Conservation (phyloP, 495 filamentous ascomycete species). For the Pseudevernia furfuracea region DNA sequence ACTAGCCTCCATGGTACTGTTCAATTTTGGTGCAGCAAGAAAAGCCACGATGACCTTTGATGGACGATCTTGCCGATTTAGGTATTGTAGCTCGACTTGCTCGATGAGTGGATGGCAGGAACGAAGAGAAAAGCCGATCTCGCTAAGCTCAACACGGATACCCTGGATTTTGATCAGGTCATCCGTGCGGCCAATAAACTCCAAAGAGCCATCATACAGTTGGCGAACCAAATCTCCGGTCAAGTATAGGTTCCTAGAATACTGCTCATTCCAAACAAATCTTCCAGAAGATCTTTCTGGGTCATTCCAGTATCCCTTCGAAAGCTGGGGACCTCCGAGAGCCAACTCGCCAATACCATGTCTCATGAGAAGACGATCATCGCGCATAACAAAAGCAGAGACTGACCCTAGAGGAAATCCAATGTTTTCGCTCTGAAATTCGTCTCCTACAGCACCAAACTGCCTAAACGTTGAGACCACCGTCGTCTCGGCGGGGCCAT, state of each 20-base stretch:
- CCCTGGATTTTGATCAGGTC: constrained; percentile 36
- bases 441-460: constrained; percentile 30
- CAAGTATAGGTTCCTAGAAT: constrained; percentile 35
- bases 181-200: constrained; percentile 37
- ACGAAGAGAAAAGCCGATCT: constrained; percentile 33
- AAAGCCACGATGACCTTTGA: constrained; percentile 33
- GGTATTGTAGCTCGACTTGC: constrained; percentile 29
- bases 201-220: constrained; percentile 37
- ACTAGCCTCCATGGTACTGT: background rate
- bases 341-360: constrained; percentile 40
- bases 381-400: constrained; percentile 32
- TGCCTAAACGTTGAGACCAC: constrained; percentile 35
- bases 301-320: constrained; percentile 40
- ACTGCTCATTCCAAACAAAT: constrained; percentile 34
- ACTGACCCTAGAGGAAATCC: constrained; percentile 33
- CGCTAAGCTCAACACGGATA: constrained; percentile 35
- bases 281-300: constrained; percentile 35
- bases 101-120: constrained; percentile 30
- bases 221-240: constrained; percentile 47
- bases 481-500: constrained; percentile 35
- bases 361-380: constrained; percentile 31
- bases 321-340: constrained; percentile 38
- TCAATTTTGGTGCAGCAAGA: constrained; percentile 26
- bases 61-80: constrained; percentile 31
- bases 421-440: constrained; percentile 33